Percentiles rank a stretch among this genome's conserved stretches.
phyloP scores from a whole-genome alignment of 805 yeast genomes.

The Barnettozyma sucrosica region DNA sequence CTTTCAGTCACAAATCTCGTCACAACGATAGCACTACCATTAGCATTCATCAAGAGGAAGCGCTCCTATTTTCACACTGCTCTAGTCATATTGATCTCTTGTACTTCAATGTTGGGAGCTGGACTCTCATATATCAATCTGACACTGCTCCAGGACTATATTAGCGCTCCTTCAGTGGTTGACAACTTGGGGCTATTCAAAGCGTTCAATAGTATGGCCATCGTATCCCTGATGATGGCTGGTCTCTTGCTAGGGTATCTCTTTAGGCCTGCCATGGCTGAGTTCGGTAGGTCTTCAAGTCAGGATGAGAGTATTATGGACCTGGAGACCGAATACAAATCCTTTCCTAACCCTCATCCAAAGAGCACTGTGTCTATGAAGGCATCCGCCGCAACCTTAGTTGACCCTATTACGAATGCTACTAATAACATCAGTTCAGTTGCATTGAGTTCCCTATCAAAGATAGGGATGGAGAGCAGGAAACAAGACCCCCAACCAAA shows the following conservation, averaged over 20 bases:
- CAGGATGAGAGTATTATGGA: neutral
- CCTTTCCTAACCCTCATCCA: neutral
- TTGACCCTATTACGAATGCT: conserved; percentile 9
- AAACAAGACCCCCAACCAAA: neutral
- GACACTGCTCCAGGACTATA: neutral
- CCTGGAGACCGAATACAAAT: neutral
- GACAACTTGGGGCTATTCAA: conserved; percentile 1
- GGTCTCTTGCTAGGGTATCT: conserved; percentile 9
- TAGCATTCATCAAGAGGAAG: neutral
- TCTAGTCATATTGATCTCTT: conserved; percentile 4
- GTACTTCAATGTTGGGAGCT: conserved; percentile 20
- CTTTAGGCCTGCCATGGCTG: neutral
- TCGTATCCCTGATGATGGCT: conserved; percentile 7
- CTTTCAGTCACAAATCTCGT: conserved; percentile 6
- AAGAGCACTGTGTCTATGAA: conserved; percentile 17
- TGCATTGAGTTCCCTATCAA: conserved; percentile 2
- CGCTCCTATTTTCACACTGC: neutral
- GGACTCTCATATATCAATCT: conserved; percentile 18
- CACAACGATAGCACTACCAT: conserved; percentile 3
- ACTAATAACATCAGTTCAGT: neutral
- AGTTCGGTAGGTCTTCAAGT: neutral
- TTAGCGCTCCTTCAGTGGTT: neutral
- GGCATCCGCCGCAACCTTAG: conserved; percentile 25
- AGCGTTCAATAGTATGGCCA: conserved; percentile 9
- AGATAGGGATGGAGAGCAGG: neutral